Base-by-base conservation (phyloP, 2,329 filamentous ascomycete species). In the Penicillium sp. region DNA sequence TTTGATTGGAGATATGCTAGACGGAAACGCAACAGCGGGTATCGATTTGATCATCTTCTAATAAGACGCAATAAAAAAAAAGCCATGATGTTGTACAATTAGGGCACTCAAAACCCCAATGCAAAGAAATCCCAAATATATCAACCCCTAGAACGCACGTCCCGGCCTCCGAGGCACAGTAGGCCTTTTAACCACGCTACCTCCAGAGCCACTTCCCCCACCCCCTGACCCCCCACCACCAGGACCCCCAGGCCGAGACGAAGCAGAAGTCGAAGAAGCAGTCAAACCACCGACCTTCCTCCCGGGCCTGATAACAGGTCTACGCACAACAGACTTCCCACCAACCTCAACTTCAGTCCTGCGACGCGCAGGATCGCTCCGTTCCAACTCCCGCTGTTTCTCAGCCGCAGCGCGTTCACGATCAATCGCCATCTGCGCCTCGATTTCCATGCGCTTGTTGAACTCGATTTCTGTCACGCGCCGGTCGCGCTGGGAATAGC, bases 381-480 rank as follows among this genome's bases (percentile, higher is more conserved):
- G 62, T 41, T 72, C 69, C 40, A 63, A 54, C 50, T 74, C 71
- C 31, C 67, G 68, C 44, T 65, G 59, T 39, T 72, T 72, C 27
- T 72, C 64, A 13, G 67, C 65, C 4, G 68, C 66, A n/a, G 69
- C 71, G 12, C 77, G 72, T 49, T 81, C 80, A 68, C 89, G 89
- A 66, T 96, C 91, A 56, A 87, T 84, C 0, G 87, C 89, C 87
- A 96, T 96, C 72, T 95, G 83, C 3, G 87, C 79, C 73, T 96
- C 91, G 55, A 96, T 91, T 71, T 96, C 91, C 80, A 95, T 90
- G 70, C 88, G 90, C 43, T 83, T 79, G 66, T 95, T 96, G 68
- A 95, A 95, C 68, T 96, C 92, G 13, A 84, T 86, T 73, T 97
- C 92, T 0, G 87, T 92, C 40, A 95, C 82, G 46, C 88, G 81